Evolutionary conservation across 2,329 filamentous ascomycete species (phyloP), one percentile per base, ranked within the genome.

Genomic region (Fusarium ramigenum): DNA sequence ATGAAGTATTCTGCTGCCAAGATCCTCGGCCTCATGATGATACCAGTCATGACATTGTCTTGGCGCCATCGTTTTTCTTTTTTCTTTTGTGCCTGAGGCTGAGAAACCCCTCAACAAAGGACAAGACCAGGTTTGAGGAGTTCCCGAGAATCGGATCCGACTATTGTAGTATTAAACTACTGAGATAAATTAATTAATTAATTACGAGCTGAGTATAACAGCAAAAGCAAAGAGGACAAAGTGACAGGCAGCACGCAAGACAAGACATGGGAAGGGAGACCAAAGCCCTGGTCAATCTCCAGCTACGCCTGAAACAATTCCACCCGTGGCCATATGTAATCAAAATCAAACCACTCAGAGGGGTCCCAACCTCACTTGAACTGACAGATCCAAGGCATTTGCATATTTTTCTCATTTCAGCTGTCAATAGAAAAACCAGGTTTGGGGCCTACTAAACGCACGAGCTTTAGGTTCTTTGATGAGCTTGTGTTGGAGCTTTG

Each of bases 261-360:
- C 44, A 47, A 61, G 34, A 54, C 42, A 69, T 44, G 66, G 66
- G 54, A 74, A 74, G 70, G 70, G 71, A 74, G 71, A 71, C n/a
- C 34, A 19, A 16, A 73, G 66, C 66, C 70, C 70, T 73, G 71
- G 70, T 71, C 62, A 40, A 57, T 67, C 66, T 62, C 70, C 62
- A 71, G 60, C 58, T 64, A 58, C 70, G 70, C 71, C 71, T 73
- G 71, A 73, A 73, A 73, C 71, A 69, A 68, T 73, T 47, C 71
- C 71, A 72, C 67, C 63, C 56, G 39, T 72, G 46, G 71, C 49
- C 50, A 37, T 56, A 52, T 58, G 66, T 65, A 74, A 68, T 74
- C 53, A 69, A 72, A 73, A 73, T 68, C 67, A 73, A 73, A 72
- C 70, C 71, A 72, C 67, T 56, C 63, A 60, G 59, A 69, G 37